These are phyloP conservation scores for Blastomyces parvus DNA, from an alignment of 2,329 filamentous ascomycete genomes.

Conservation along the genomic window DNA sequence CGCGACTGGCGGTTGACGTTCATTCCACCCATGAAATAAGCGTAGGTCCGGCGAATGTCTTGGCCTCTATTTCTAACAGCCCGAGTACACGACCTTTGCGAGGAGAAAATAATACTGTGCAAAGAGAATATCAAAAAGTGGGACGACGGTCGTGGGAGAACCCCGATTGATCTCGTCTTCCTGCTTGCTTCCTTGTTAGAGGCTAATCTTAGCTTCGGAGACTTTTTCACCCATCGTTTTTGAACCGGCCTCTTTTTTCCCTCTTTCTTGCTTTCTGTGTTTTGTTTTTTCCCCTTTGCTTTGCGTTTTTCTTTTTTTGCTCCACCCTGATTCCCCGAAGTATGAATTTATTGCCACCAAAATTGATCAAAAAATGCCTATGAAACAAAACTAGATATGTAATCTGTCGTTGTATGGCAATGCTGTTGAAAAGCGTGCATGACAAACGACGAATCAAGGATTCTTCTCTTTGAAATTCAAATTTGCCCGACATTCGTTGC, in stretches of 20 bases:
- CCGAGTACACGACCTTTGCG: not conserved
- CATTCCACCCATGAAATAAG: not conserved
- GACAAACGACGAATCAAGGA: not conserved
- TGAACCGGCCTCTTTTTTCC: not conserved
- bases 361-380: not conserved
- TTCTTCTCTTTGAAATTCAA: not conserved
- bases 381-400: not conserved
- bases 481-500: not conserved
- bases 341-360: not conserved
- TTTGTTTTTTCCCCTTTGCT: no score
- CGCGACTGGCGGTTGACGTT: not conserved
- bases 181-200: not conserved
- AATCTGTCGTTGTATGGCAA: not conserved
- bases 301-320: not conserved
- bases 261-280: no score
- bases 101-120: not conserved
- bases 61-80: not conserved
- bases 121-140: not conserved
- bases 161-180: not conserved
- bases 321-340: not conserved
- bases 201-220: constrained; percentile 2
- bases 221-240: not conserved
- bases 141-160: not conserved
- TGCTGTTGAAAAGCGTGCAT: not conserved
- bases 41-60: no score